Percentiles rank a stretch among this genome's conserved stretches.
Evolutionary conservation across 345 rosid genomes (phyloP).

Genomic region (Citrus sinensis): DNA sequence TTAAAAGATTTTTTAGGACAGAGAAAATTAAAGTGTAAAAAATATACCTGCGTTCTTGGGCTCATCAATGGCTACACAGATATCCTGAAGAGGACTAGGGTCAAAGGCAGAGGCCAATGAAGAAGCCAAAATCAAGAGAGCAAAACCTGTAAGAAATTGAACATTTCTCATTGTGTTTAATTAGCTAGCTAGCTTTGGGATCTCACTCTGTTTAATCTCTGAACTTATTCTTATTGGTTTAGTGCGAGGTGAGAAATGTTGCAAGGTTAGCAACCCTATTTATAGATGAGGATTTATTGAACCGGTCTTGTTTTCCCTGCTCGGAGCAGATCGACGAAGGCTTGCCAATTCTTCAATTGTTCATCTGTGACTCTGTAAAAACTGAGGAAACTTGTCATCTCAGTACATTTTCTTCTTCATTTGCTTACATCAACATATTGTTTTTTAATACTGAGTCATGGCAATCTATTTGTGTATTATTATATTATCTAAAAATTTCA

Average conservation of each 20-base stretch:
- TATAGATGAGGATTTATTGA: background rate
- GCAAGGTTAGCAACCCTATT: background rate
- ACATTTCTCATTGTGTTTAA: no score
- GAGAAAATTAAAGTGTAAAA: no score
- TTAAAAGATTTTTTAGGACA: no score
- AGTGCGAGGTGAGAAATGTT: background rate
- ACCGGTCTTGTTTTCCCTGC: background rate
- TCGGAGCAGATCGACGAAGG: background rate
- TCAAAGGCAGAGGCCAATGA: no score
- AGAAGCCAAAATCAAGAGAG: no score
- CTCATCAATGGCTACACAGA: no score
- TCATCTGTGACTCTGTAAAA: background rate
- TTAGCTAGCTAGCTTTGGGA: no score
- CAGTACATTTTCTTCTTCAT: background rate
- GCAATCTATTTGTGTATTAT: background rate
- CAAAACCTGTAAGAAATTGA: no score
- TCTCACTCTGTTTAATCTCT: no score
- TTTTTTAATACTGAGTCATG: background rate
- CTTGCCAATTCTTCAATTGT: background rate
- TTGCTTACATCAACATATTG: background rate
- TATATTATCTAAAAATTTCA: background rate
- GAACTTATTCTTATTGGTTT: background rate
- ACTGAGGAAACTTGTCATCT: background rate
- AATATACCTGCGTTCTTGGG: no score
- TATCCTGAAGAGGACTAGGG: no score